A percentile compares a stretch with the other conserved stretches of the same genome.
phyloP scores from a whole-genome alignment of 2,329 filamentous ascomycete genomes.

The Colletotrichum chrysophilum region DNA sequence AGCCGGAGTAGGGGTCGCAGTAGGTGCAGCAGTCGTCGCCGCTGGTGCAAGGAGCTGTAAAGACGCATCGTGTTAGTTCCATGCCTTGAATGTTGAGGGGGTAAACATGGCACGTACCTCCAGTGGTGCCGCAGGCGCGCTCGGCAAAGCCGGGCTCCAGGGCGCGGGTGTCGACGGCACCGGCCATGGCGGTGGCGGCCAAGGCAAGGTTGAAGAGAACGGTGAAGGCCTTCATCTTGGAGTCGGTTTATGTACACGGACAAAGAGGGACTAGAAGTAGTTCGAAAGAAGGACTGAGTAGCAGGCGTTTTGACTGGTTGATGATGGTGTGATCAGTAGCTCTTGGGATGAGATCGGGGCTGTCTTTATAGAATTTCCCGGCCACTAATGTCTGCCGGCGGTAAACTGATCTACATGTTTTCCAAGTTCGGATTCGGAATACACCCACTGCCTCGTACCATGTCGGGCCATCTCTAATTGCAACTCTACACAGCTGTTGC shows the following conservation, averaged over 20 bases:
- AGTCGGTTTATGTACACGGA: background rate
- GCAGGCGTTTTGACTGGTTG: background rate
- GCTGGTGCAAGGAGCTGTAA: background rate
- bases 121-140: background rate
- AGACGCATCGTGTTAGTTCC: background rate
- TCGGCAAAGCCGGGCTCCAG: background rate
- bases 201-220: background rate
- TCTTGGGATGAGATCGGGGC: background rate
- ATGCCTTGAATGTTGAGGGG: background rate
- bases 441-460: background rate
- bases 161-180: background rate
- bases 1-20: background rate
- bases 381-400: too few species aligned
- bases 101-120: background rate
- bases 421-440: background rate
- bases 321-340: background rate
- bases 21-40: slow-evolving; percentile 1
- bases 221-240: background rate
- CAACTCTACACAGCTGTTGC: background rate
- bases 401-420: background rate
- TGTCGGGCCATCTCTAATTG: background rate
- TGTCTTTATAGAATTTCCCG: background rate
- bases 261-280: background rate
- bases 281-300: background rate
- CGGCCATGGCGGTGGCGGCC: background rate